Evolutionary conservation across 495 filamentous ascomycete genomes (phyloP).

Genomic region (Penicillium egyptiacum): DNA sequence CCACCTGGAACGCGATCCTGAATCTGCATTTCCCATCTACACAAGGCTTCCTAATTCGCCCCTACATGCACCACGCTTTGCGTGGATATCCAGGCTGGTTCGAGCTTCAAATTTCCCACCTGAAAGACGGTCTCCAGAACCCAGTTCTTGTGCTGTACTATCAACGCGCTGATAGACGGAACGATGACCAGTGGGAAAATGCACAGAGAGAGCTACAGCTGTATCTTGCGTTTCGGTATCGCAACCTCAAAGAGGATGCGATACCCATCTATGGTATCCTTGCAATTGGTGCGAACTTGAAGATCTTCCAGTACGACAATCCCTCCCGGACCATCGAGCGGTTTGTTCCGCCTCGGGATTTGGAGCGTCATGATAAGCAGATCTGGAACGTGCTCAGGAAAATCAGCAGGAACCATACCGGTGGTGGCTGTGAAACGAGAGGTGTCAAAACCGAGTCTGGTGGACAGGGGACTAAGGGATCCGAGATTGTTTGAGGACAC

Average conservation of each 20-base stretch:
- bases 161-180: neutral
- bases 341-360: slow-evolving; percentile 6
- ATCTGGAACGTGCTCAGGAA: neutral
- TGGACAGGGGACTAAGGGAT: neutral
- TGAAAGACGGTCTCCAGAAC: neutral
- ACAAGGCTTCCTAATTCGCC: neutral
- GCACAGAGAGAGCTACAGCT: neutral
- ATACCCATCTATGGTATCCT: neutral
- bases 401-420: neutral
- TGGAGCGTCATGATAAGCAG: neutral
- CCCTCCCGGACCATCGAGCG: neutral
- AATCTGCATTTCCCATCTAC: neutral
- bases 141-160: neutral
- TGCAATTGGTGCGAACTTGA: neutral
- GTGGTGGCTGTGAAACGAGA: neutral
- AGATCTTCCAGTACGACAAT: slow-evolving; percentile 1
- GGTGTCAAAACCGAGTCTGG: neutral
- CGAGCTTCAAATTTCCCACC: neutral
- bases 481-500: neutral
- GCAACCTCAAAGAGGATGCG: too few relatives aligned
- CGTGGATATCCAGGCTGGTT: neutral
- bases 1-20: neutral
- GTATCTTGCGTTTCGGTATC: neutral
- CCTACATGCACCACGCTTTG: neutral
- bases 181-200: neutral